These are phyloP conservation scores for Pholiota adiposa DNA, from an alignment of 1,284 basidiomycete species.

Conservation along the genomic window DNA sequence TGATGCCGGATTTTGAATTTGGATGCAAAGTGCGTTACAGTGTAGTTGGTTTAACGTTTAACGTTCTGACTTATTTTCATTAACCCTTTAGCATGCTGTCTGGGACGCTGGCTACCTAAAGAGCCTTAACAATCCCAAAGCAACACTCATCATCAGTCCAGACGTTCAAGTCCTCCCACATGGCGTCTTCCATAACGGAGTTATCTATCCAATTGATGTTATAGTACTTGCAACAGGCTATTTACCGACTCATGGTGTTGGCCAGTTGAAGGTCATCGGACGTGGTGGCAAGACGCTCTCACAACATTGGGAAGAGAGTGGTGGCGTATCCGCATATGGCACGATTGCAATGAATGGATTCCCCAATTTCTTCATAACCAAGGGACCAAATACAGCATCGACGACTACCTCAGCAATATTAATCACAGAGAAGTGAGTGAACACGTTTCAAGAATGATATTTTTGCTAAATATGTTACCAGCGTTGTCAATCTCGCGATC, in stretches of 20 bases:
- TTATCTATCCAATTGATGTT: background rate
- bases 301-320: background rate
- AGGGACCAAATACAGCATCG: background rate
- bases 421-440: background rate
- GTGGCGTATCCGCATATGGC: background rate
- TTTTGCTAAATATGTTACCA: background rate
- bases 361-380: background rate
- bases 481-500: background rate
- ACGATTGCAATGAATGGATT: background rate
- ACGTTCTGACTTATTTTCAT: too few relatives aligned
- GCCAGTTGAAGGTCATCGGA: background rate
- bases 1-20: constrained; percentile 1
- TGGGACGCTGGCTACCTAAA: background rate
- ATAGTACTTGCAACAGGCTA: background rate
- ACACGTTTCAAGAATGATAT: background rate
- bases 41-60: too few relatives aligned
- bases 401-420: background rate
- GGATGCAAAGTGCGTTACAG: background rate
- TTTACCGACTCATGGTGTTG: background rate
- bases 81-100: background rate
- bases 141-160: background rate
- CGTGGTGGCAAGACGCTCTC: background rate
- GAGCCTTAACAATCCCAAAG: background rate
- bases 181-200: background rate
- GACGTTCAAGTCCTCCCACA: background rate